These are phyloP conservation scores for Pichia manshurica DNA, from an alignment of 805 yeast species.

Conservation along the genomic window DNA sequence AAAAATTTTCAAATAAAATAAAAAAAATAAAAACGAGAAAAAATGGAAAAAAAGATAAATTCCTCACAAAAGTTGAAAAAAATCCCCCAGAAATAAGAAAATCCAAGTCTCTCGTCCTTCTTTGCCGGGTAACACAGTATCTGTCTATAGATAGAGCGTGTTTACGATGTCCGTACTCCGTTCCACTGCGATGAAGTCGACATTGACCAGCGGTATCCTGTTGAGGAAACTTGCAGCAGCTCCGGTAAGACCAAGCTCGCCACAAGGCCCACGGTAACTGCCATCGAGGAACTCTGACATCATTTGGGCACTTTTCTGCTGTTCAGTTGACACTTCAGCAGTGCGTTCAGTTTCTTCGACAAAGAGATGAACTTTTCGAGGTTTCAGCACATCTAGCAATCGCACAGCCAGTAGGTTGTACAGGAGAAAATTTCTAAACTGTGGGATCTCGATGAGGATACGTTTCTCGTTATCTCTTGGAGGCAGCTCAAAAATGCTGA, in stretches of 20 bases:
- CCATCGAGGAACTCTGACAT: background rate
- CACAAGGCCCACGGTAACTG: background rate
- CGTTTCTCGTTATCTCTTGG: background rate
- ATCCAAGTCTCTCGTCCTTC: too few relatives aligned
- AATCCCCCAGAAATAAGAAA: background rate
- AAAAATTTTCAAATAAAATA: background rate
- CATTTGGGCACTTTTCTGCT: background rate
- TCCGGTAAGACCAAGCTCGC: background rate
- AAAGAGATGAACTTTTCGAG: background rate
- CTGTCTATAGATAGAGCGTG: slow-evolving; percentile 1
- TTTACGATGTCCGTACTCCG: background rate
- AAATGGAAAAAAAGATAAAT: slow-evolving; percentile 1
- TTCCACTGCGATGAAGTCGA: background rate
- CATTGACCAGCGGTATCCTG: background rate
- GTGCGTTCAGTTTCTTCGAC: slow-evolving; percentile 4
- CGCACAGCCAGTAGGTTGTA: background rate
- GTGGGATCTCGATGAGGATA: slow-evolving; percentile 3
- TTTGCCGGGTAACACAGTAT: background rate
- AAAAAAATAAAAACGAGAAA: slow-evolving; percentile 1
- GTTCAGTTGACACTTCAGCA: background rate
- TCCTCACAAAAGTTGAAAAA: too few relatives aligned
- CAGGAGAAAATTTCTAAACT: background rate
- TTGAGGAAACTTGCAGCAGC: background rate
- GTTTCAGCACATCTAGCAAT: background rate
- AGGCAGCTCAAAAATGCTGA: background rate